Conservation (phyloP, 305 asterid genomes). For the Vinca major region DNA sequence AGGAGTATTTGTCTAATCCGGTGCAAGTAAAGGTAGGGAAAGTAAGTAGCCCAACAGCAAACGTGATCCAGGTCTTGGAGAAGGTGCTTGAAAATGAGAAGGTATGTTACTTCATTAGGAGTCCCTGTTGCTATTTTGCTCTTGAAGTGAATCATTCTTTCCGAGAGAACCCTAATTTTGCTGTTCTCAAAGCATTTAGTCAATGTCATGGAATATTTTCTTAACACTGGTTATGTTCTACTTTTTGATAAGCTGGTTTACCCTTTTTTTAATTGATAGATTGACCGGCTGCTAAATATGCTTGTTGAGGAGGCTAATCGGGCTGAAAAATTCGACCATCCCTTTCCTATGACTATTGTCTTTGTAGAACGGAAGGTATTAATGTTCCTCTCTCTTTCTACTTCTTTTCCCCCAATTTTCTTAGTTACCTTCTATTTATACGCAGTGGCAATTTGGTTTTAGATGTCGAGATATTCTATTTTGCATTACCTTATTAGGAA, state of each 20-base stretch:
- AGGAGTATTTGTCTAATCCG: conserved; percentile 81
- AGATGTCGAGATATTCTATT: not conserved
- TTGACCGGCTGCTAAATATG: conserved; percentile 72
- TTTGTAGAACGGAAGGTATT: conserved; percentile 91
- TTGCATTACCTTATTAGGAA: not conserved
- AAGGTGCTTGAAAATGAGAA: conserved; percentile 77
- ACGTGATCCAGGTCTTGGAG: conserved; percentile 70
- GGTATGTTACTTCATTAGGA: conserved; percentile 31
- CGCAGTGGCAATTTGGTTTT: not conserved
- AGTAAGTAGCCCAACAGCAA: conserved; percentile 87
- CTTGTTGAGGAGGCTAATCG: conserved; percentile 81
- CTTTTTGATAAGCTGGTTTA: conserved; percentile 7
- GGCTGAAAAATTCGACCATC: conserved; percentile 54
- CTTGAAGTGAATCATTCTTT: not conserved
- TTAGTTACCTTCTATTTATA: not conserved
- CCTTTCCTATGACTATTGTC: conserved; percentile 80
- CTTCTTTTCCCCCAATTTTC: not conserved
- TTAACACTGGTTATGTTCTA: not conserved
- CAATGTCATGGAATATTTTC: conserved; percentile 3
- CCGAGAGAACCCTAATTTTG: not conserved
- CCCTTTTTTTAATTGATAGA: conserved; percentile 37
- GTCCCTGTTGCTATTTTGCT: not conserved
- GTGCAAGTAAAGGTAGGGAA: conserved; percentile 84
- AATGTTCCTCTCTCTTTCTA: not conserved
- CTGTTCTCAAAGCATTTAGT: not conserved